A percentile compares a stretch with the other conserved stretches of the same genome.
phyloP scores from a whole-genome alignment of 495 filamentous ascomycete species.

The Penicillium malachiteum region DNA sequence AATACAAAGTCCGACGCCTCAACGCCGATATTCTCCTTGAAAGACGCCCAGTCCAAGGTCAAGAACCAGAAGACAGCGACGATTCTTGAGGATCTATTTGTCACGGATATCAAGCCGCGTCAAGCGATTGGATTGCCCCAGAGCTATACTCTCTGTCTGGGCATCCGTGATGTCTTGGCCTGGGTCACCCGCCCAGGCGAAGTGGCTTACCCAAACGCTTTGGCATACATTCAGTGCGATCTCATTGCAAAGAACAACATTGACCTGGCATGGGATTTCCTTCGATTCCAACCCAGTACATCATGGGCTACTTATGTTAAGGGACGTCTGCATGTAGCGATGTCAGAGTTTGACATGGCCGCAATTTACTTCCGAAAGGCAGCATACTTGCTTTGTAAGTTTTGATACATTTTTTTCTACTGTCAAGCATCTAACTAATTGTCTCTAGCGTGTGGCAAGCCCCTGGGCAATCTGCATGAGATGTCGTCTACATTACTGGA shows the following conservation, averaged over 20 bases:
- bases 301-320: constrained; percentile 83
- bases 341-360: constrained; percentile 69
- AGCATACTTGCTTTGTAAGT: constrained; percentile 77
- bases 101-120: constrained; percentile 46
- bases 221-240: constrained; percentile 64
- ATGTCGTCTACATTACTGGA: constrained; percentile 64
- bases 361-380: constrained; percentile 77
- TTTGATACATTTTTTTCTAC: not conserved
- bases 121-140: constrained; percentile 41
- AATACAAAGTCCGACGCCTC: constrained; percentile 19
- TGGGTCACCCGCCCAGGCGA: constrained; percentile 48
- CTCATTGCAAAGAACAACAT: constrained; percentile 67
- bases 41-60: constrained; percentile 24
- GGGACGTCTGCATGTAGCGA: constrained; percentile 73
- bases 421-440: not conserved
- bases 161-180: constrained; percentile 49
- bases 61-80: constrained; percentile 34
- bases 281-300: constrained; percentile 61
- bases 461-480: constrained; percentile 46
- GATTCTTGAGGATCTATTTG: constrained; percentile 52
- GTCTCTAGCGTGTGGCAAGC: constrained; percentile 39
- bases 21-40: constrained; percentile 24
- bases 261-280: constrained; percentile 74
- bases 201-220: constrained; percentile 45
- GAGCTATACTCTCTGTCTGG: constrained; percentile 47